Evolutionary conservation across 2,329 filamentous ascomycete species (phyloP).

Genomic region (Fusarium humuli): DNA sequence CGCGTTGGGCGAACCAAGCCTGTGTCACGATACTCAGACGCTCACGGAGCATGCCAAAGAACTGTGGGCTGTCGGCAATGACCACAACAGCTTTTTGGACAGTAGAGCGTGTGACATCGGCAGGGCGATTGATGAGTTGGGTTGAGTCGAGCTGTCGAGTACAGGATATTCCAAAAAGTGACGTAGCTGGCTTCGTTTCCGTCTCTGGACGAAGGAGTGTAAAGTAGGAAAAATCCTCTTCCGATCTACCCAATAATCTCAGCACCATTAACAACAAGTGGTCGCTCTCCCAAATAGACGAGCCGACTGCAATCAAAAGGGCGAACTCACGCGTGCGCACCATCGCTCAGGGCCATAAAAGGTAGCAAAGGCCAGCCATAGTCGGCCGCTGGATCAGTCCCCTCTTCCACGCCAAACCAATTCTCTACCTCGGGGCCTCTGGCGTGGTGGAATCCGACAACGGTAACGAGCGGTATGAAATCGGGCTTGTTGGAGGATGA

Average conservation of each 20-base stretch:
- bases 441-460: conserved; percentile 88
- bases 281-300: neutral
- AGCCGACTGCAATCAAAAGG: neutral
- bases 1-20: conserved; percentile 95
- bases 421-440: conserved; percentile 91
- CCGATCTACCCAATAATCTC: conserved; percentile 69
- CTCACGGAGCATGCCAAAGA: conserved; percentile 90
- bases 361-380: conserved; percentile 93
- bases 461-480: conserved; percentile 78
- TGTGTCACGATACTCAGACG: conserved; percentile 90
- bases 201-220: conserved; percentile 79
- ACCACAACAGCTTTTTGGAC: conserved; percentile 98
- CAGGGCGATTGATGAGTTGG: conserved; percentile 79
- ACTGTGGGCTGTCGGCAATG: conserved; percentile 89
- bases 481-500: conserved; percentile 50
- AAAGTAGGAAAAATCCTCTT: conserved; percentile 99
- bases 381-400: conserved; percentile 79
- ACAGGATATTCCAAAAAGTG: conserved; percentile 95
- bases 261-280: conserved; percentile 19
- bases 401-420: conserved; percentile 84
- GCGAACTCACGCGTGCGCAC: conserved; percentile 84
- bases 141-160: conserved; percentile 89
- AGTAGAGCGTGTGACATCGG: conserved; percentile 95
- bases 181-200: conserved; percentile 71
- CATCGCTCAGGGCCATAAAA: conserved; percentile 97